Conservation (phyloP, 352 stramenopile genomes). For the Globisporangium takayamanum region DNA sequence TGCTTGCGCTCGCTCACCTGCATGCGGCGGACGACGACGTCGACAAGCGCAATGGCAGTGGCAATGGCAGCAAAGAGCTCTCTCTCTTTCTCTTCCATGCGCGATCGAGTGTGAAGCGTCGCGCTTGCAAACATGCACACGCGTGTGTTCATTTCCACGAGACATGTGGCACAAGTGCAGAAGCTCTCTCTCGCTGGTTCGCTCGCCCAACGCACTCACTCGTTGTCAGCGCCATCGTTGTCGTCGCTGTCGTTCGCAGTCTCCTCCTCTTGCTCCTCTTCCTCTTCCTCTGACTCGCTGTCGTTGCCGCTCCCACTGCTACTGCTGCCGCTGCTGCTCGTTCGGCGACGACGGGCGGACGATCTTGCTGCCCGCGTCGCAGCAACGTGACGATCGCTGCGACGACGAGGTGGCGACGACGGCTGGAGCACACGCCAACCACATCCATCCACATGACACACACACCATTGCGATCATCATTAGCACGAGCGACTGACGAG, state of each 20-base stretch:
- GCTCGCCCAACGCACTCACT: background rate
- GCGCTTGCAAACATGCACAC: background rate
- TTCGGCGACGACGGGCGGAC: background rate
- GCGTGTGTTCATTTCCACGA: background rate
- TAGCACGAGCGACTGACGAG: background rate
- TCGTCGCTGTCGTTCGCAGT: background rate
- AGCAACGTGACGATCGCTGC: slow-evolving; percentile 14
- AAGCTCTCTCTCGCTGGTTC: too few species aligned
- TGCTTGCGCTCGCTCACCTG: too few species aligned
- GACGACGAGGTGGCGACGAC: slow-evolving; percentile 6
- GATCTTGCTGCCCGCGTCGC: background rate
- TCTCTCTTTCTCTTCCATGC: too few species aligned
- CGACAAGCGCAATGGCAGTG: too few species aligned
- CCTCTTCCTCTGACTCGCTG: background rate
- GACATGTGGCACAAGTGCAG: background rate
- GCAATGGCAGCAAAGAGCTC: too few species aligned
- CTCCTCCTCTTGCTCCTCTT: slow-evolving; percentile 6
- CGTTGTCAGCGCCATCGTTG: background rate
- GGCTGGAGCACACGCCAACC: background rate
- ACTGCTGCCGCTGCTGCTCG: background rate
- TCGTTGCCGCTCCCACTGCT: background rate
- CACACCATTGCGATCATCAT: background rate
- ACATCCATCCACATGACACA: background rate
- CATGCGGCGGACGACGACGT: too few species aligned
- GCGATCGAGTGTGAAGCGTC: too few species aligned